Percentiles rank a stretch among this genome's conserved stretches.
phyloP scores from a whole-genome alignment of 129 eudicot genomes.

The Escallonia rubra region DNA sequence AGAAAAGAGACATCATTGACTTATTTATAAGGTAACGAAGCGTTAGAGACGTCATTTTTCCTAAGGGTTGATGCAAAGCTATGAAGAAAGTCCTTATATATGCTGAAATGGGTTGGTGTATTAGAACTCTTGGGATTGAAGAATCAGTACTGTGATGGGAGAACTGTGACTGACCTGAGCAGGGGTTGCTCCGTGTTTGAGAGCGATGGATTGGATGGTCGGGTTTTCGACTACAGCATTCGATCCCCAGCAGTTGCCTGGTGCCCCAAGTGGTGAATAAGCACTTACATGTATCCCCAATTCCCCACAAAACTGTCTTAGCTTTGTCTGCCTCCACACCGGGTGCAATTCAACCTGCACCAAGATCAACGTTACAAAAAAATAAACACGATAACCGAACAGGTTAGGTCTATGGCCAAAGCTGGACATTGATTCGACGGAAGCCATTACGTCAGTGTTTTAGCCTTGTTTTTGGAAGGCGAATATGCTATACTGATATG shows the following conservation, averaged over 20 bases:
- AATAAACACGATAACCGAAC: no score
- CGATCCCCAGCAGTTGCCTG: constrained; percentile 69
- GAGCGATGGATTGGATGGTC: constrained; percentile 42
- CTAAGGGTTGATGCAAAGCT: no score
- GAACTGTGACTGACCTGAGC: constrained; percentile 37
- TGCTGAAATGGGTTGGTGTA: no score
- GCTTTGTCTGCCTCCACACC: constrained; percentile 69
- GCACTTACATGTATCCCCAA: constrained; percentile 54
- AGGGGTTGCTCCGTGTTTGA: constrained; percentile 54
- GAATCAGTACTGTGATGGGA: no score
- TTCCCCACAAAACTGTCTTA: constrained; percentile 37
- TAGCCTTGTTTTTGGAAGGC: neutral
- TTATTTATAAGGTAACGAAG: no score
- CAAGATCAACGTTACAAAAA: neutral
- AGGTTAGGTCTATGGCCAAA: no score
- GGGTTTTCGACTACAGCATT: constrained; percentile 49
- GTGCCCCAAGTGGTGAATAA: constrained; percentile 59
- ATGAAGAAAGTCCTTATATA: no score
- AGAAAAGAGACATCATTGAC: no score
- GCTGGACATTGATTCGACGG: no score
- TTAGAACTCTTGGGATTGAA: no score
- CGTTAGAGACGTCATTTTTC: no score
- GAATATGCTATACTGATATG: constrained; percentile 39
- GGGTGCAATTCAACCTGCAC: constrained; percentile 74
- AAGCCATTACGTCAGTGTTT: no score